Evolutionary conservation across 192 early-diverging fungal species (phyloP).

Genomic region (Backusella parvicylindrica): DNA sequence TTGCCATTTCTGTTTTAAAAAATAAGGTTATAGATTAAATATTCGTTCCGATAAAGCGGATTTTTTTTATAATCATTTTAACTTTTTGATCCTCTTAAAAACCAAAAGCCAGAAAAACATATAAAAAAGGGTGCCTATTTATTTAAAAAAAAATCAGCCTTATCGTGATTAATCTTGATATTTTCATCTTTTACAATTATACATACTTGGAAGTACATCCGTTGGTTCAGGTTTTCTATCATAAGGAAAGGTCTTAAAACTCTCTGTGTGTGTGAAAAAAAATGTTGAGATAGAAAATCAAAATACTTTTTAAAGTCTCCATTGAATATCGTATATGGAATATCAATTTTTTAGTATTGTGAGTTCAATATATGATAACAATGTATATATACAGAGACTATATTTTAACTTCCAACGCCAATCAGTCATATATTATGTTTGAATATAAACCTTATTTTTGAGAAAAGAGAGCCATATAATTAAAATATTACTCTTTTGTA

Average conservation of each 20-base stretch:
- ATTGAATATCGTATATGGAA: background rate
- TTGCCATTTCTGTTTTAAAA: background rate
- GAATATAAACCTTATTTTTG: background rate
- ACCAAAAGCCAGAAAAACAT: background rate
- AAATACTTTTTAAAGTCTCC: background rate
- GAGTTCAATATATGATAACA: too few relatives aligned
- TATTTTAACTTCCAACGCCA: background rate
- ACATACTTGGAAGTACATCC: constrained; percentile 1
- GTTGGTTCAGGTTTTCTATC: background rate
- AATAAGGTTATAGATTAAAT: background rate
- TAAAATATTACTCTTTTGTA: background rate
- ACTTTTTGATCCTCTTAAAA: background rate
- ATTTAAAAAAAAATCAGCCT: background rate
- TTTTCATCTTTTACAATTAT: constrained; percentile 2
- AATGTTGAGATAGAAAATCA: background rate
- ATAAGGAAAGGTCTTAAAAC: background rate
- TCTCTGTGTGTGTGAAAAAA: constrained; percentile 1
- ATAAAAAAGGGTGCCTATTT: background rate
- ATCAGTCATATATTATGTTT: background rate
- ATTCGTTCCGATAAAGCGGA: background rate
- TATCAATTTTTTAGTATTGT: too few relatives aligned
- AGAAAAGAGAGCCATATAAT: background rate
- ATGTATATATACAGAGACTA: background rate
- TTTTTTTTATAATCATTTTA: background rate
- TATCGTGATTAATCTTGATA: background rate